Percentiles rank a stretch among this genome's conserved stretches.
Conservation (phyloP, 768 basidiomycete genomes). For the Tremella yokohamensis region DNA sequence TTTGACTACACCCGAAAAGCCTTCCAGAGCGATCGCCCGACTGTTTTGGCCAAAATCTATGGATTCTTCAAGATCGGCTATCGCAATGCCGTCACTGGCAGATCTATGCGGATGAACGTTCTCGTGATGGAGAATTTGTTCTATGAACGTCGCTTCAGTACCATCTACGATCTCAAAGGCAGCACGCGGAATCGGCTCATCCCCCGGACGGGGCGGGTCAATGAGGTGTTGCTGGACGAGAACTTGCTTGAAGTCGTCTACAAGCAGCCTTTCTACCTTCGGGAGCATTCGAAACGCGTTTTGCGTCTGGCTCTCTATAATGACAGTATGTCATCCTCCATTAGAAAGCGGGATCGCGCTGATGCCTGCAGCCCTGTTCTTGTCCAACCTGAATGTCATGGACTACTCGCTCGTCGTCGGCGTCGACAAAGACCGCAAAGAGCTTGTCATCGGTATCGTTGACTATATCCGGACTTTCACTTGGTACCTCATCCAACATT, state of each 20-base stretch:
- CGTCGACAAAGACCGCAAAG: conserved; percentile 80
- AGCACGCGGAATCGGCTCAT: conserved; percentile 92
- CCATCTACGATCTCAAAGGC: conserved; percentile 97
- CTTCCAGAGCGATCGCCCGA: conserved; percentile 79
- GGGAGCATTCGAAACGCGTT: conserved; percentile 94
- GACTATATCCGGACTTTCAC: conserved; percentile 60
- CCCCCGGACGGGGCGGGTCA: conserved; percentile 79
- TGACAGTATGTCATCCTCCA: conserved; percentile 57
- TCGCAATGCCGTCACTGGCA: conserved; percentile 73
- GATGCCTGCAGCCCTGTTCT: conserved; percentile 62
- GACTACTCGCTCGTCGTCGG: conserved; percentile 96
- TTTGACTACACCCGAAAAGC: conserved; percentile 98
- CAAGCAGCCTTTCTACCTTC: conserved; percentile 82
- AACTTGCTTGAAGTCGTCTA: conserved; percentile 90
- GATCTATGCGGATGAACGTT: conserved; percentile 87
- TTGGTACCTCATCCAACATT: conserved; percentile 19
- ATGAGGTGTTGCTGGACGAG: conserved; percentile 92
- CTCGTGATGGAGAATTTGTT: conserved; percentile 92
- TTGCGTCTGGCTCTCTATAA: conserved; percentile 85
- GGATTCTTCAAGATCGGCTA: conserved; percentile 94
- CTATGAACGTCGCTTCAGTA: conserved; percentile 83
- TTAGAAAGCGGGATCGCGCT: neutral
- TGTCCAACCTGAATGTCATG: conserved; percentile 83
- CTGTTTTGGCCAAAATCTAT: conserved; percentile 90
- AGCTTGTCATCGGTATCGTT: conserved; percentile 94